Base-by-base conservation (phyloP, 2,329 filamentous ascomycete genomes). In the Microcyclospora pomicola region DNA sequence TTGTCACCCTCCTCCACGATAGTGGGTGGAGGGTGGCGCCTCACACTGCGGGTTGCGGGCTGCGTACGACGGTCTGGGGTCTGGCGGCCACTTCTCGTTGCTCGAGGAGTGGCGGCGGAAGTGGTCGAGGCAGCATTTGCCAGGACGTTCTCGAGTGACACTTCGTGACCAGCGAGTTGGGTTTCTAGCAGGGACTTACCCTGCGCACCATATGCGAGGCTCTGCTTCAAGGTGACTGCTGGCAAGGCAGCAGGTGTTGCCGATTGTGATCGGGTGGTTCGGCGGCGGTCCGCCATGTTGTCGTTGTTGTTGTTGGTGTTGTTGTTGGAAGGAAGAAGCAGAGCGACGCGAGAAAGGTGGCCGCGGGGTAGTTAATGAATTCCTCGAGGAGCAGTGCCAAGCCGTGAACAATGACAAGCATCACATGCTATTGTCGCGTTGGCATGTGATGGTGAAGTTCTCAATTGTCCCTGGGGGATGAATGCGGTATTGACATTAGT, bases 131-230 rank as follows among this genome's bases (percentile, higher is more conserved):
- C 4, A 27, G 38, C 39, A 11, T 27, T 41, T 32, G 36, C 16
- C 6, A 42, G 33, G 3, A 37, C 34, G n/a, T 37, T n/a, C 19
- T 37, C 24, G 10, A 42, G 37, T 12, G 13, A 33, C 14, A 37
- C 40, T 19, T 15, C 35, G 6, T n/a, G 13, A 10, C 33, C 34
- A 27, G 37, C 34, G 6, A 46, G 34, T 28, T 46, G 42, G 7
- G 27, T 30, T 12, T 36, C 24, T 2, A 46, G 15, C 6, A 28
- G 16, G 14, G 42, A 34, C 29, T 38, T 46, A 29, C 44, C 44
- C n/a, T 16, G 36, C 15, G 44, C 34, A 15, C 44, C 44, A 30
- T 46, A 46, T 7, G 35, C 39, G 38, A 31, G 40, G 28, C 35
- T 44, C 5, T 27, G 24, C 29, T 40, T 37, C 15, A 39, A 36